These are phyloP conservation scores for Exophiala sp. DNA, from an alignment of 2,329 filamentous ascomycete species.

Conservation along the genomic window DNA sequence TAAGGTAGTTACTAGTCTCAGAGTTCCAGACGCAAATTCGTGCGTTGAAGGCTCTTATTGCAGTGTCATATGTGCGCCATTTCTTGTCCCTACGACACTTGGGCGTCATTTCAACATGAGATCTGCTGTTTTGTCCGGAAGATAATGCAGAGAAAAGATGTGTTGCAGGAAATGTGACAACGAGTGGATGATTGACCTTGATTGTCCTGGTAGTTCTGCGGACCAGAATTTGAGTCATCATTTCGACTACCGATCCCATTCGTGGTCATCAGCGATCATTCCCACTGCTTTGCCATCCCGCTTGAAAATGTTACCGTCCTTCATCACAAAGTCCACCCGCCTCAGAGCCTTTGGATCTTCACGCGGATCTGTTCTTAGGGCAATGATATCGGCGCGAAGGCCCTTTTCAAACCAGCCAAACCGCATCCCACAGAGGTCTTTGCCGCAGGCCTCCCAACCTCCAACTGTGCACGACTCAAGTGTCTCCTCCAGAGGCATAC, in stretches of 20 bases:
- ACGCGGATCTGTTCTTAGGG: slow-evolving; percentile 45
- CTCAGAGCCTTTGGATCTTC: slow-evolving; percentile 43
- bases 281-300: slow-evolving; percentile 11
- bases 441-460: slow-evolving; percentile 56
- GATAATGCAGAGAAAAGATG: too few species aligned
- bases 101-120: too few species aligned
- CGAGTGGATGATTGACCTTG: too few species aligned
- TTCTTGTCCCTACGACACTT: too few species aligned
- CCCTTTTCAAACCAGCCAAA: slow-evolving; percentile 54
- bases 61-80: too few species aligned
- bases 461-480: slow-evolving; percentile 50
- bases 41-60: too few species aligned
- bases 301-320: slow-evolving; percentile 54
- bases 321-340: slow-evolving; percentile 56
- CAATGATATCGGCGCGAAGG: slow-evolving; percentile 51
- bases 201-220: too few species aligned
- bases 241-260: slow-evolving; percentile 19
- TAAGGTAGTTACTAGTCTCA: too few species aligned
- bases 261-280: slow-evolving; percentile 9
- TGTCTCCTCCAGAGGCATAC: slow-evolving; percentile 50
- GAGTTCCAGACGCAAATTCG: too few species aligned
- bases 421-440: slow-evolving; percentile 48
- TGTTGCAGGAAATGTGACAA: too few species aligned
- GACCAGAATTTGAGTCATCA: neutral
- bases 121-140: too few species aligned